Conservation (phyloP, 2,329 filamentous ascomycete species). For the Hypomyces perniciosus region DNA sequence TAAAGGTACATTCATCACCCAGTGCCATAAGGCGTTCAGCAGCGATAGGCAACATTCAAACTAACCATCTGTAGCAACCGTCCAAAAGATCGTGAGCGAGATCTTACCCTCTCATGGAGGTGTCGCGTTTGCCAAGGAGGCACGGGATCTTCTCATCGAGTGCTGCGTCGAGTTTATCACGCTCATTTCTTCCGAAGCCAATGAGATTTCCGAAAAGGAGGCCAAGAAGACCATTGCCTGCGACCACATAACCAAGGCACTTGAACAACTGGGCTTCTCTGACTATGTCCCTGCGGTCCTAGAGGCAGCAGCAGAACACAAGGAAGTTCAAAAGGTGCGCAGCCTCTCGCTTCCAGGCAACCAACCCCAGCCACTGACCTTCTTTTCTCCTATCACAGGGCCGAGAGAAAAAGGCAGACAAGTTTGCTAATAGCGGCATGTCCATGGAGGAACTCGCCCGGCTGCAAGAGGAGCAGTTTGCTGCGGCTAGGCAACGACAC, state of each 20-base stretch:
- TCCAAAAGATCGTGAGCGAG: slow-evolving; percentile 87
- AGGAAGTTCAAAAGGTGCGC: slow-evolving; percentile 79
- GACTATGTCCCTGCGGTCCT: slow-evolving; percentile 87
- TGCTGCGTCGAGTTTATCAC: slow-evolving; percentile 99
- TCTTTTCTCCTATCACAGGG: slow-evolving; percentile 47
- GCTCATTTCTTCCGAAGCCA: slow-evolving; percentile 94
- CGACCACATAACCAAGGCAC: slow-evolving; percentile 92
- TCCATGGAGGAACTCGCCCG: slow-evolving; percentile 83
- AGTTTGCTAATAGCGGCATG: slow-evolving; percentile 91
- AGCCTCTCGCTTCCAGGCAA: not conserved
- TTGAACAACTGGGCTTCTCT: slow-evolving; percentile 85
- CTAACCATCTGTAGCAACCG: slow-evolving; percentile 48
- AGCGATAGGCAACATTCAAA: not conserved
- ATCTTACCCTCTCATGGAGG: slow-evolving; percentile 73
- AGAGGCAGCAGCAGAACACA: slow-evolving; percentile 84
- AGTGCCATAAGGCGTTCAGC: not conserved
- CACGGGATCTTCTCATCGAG: slow-evolving; percentile 90
- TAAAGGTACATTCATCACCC: slow-evolving; percentile 44
- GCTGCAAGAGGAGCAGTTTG: slow-evolving; percentile 88
- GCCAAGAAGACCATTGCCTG: slow-evolving; percentile 99
- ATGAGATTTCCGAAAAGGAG: slow-evolving; percentile 98
- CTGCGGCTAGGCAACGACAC: slow-evolving; percentile 52
- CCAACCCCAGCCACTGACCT: slow-evolving; percentile 41
- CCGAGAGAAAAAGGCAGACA: slow-evolving; percentile 94
- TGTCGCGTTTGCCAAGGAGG: slow-evolving; percentile 88